Evolutionary conservation across 139 green algal species (phyloP).

Genomic region (Deuterostichococcus epilithicus): DNA sequence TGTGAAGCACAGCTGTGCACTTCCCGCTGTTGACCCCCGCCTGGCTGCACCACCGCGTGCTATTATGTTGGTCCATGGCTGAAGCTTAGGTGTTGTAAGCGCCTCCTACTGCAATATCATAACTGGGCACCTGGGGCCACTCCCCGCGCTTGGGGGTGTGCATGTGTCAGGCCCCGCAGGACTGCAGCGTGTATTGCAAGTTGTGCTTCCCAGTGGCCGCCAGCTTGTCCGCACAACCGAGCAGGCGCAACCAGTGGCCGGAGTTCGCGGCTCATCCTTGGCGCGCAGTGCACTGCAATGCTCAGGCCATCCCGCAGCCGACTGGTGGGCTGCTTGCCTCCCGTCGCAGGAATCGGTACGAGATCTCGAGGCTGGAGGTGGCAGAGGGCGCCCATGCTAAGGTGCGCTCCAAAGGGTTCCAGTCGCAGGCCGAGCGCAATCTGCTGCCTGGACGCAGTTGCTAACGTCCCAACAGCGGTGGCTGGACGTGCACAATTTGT

Average conservation of each 20-base stretch:
- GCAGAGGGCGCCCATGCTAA: neutral
- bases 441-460: no score
- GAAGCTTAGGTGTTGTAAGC: neutral
- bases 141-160: no score
- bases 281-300: no score
- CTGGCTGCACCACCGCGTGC: neutral
- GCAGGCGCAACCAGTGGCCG: no score
- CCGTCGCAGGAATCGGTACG: neutral
- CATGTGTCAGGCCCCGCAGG: no score
- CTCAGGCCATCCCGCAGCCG: neutral
- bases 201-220: no score
- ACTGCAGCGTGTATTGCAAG: no score
- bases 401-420: neutral
- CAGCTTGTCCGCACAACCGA: no score
- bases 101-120: neutral
- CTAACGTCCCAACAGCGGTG: no score
- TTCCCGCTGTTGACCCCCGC: neutral
- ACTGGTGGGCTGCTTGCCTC: neutral
- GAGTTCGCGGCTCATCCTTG: no score
- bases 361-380: neutral
- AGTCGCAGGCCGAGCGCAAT: conserved; percentile 12
- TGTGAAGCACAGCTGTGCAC: neutral
- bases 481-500: no score
- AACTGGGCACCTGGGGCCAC: no score
- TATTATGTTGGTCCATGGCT: neutral